A percentile compares a stretch with the other conserved stretches of the same genome.
Conservation (phyloP, 768 basidiomycete genomes). For the Tylopilus intermedius region DNA sequence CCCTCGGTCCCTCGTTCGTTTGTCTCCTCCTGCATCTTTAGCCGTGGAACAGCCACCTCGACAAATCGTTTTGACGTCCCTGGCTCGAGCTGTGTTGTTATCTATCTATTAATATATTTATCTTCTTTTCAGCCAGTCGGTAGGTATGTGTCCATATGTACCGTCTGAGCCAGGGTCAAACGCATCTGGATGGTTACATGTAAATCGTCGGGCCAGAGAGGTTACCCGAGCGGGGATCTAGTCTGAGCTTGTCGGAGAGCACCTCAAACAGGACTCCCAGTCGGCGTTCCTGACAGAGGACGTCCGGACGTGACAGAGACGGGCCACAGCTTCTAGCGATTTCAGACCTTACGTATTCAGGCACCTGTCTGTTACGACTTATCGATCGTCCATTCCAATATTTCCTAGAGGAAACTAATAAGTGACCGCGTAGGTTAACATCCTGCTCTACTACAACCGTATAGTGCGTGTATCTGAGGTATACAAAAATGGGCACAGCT, state of each 20-base stretch:
- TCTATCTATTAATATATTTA: not conserved
- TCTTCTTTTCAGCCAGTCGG: not conserved
- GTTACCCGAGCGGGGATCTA: not conserved
- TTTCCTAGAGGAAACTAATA: too few relatives aligned
- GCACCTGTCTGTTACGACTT: not conserved
- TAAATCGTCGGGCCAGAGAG: not conserved
- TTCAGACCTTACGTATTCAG: not conserved
- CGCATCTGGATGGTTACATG: not conserved
- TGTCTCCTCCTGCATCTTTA: not conserved
- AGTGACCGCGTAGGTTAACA: too few relatives aligned
- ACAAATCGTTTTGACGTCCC: not conserved
- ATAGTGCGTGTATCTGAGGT: not conserved
- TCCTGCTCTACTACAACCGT: not conserved
- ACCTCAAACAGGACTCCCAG: not conserved
- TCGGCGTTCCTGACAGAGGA: not conserved
- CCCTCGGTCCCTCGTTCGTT: not conserved
- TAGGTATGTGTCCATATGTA: not conserved
- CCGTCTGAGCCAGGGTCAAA: not conserved
- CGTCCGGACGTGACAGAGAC: not conserved
- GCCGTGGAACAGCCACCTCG: not conserved
- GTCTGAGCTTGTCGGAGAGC: too few relatives aligned
- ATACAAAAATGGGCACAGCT: not conserved
- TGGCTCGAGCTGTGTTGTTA: not conserved
- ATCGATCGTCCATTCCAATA: not conserved
- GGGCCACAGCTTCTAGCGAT: not conserved